A percentile compares a stretch with the other conserved stretches of the same genome.
Conservation (phyloP, 257 asterid genomes). For the Scutellaria minor region DNA sequence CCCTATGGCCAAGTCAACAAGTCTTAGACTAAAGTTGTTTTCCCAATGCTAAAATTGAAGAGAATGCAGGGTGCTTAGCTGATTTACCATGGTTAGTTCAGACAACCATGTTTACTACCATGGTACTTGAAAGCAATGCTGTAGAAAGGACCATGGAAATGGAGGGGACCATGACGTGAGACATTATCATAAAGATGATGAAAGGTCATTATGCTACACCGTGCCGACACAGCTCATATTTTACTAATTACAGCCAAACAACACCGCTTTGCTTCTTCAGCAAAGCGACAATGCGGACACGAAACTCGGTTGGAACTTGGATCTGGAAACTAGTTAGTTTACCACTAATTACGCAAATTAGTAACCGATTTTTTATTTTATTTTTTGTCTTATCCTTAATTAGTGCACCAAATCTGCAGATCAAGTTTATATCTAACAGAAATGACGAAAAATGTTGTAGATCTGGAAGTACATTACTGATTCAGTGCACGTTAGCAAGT, state of each 20-base stretch:
- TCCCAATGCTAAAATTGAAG: no score
- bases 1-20: no score
- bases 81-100: no score
- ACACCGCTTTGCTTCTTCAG: not conserved
- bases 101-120: no score
- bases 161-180: no score
- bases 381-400: not conserved
- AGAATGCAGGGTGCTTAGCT: no score
- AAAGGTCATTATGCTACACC: not conserved
- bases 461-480: constrained; percentile 41
- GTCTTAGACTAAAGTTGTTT: no score
- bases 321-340: constrained; percentile 20
- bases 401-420: not conserved
- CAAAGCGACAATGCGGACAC: constrained; percentile 9
- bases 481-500: not conserved
- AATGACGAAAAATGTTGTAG: constrained; percentile 16
- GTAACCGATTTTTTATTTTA: not conserved
- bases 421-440: not conserved
- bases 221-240: constrained; percentile 29
- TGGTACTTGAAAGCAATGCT: no score
- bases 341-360: not conserved
- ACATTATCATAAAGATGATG: no score
- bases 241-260: not conserved
- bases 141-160: no score
- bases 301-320: constrained; percentile 32